A percentile compares a stretch with the other conserved stretches of the same genome.
Evolutionary conservation across 192 early-diverging fungal genomes (phyloP).

Genomic region (Spinellus fusiger): DNA sequence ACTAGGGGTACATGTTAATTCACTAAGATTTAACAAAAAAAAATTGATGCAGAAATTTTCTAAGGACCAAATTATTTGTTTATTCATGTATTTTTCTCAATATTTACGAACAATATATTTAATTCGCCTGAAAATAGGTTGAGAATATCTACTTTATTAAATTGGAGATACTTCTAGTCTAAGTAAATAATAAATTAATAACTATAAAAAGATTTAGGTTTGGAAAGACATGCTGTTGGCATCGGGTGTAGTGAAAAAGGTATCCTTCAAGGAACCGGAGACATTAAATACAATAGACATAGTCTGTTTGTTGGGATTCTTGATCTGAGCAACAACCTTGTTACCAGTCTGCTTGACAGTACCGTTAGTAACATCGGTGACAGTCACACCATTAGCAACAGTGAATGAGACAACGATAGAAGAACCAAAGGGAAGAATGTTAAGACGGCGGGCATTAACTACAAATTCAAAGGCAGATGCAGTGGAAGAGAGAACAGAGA

Average conservation of each 20-base stretch:
- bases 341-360: slow-evolving; percentile 8
- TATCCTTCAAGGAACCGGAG: slow-evolving; percentile 1
- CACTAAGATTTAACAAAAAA: too few species aligned
- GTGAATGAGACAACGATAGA: slow-evolving; percentile 10
- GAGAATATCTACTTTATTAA: too few species aligned
- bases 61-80: too few species aligned
- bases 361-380: slow-evolving; percentile 5
- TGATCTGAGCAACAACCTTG: slow-evolving; percentile 3
- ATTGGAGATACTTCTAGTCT: neutral
- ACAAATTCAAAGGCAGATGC: neutral
- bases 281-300: slow-evolving; percentile 13
- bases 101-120: too few species aligned
- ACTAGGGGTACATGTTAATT: too few species aligned
- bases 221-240: slow-evolving; percentile 8
- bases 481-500: neutral
- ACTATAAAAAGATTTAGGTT: too few species aligned
- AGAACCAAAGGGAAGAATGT: slow-evolving; percentile 3
- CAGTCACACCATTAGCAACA: neutral
- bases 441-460: slow-evolving; percentile 18
- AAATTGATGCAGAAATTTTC: too few species aligned
- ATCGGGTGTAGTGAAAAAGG: slow-evolving; percentile 13
- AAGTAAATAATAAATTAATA: neutral
- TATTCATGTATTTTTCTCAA: too few species aligned
- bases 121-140: too few species aligned
- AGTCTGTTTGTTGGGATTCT: neutral